Evolutionary conservation across 768 basidiomycete species (phyloP).

Genomic region (Leucosporidium scottii): DNA sequence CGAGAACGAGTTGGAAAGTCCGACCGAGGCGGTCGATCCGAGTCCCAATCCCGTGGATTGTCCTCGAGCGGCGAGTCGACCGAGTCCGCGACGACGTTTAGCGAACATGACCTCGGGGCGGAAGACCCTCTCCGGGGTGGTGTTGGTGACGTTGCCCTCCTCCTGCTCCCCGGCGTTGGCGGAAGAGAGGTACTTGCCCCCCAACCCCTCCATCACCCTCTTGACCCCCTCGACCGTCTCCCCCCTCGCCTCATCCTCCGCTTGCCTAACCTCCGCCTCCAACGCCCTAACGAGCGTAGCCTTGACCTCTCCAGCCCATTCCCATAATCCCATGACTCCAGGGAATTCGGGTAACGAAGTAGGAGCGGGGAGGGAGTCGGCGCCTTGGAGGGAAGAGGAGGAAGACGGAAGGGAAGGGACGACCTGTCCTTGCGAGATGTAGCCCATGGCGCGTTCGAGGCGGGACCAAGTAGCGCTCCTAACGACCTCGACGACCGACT

Average conservation of each 20-base stretch:
- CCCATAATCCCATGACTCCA: slow-evolving; percentile 46
- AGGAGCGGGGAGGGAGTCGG: slow-evolving; percentile 20
- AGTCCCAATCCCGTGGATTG: slow-evolving; percentile 68
- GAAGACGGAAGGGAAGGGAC: slow-evolving; percentile 53
- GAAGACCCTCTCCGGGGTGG: slow-evolving; percentile 64
- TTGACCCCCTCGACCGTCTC: slow-evolving; percentile 42
- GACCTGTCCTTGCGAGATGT: slow-evolving; percentile 66
- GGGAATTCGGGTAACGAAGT: slow-evolving; percentile 42
- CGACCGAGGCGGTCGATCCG: slow-evolving; percentile 61
- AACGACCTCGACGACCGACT: slow-evolving; percentile 56
- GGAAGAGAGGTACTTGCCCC: slow-evolving; percentile 65
- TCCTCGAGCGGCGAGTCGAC: slow-evolving; percentile 66
- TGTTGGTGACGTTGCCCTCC: background rate
- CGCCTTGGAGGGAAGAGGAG: slow-evolving; percentile 16
- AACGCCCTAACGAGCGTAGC: slow-evolving; percentile 41
- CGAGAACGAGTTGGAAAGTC: slow-evolving; percentile 39
- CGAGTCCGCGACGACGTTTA: slow-evolving; percentile 45
- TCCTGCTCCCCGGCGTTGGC: slow-evolving; percentile 50
- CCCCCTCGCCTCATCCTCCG: slow-evolving; percentile 43
- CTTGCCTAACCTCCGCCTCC: slow-evolving; percentile 43
- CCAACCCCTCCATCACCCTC: slow-evolving; percentile 48
- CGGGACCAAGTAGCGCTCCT: slow-evolving; percentile 53
- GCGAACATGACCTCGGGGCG: slow-evolving; percentile 98
- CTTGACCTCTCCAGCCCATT: slow-evolving; percentile 45
- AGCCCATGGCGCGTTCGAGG: slow-evolving; percentile 63